Evolutionary conservation across 768 basidiomycete species (phyloP), one percentile per base, ranked within the genome.

Genomic region (Tricholoma sp.): DNA sequence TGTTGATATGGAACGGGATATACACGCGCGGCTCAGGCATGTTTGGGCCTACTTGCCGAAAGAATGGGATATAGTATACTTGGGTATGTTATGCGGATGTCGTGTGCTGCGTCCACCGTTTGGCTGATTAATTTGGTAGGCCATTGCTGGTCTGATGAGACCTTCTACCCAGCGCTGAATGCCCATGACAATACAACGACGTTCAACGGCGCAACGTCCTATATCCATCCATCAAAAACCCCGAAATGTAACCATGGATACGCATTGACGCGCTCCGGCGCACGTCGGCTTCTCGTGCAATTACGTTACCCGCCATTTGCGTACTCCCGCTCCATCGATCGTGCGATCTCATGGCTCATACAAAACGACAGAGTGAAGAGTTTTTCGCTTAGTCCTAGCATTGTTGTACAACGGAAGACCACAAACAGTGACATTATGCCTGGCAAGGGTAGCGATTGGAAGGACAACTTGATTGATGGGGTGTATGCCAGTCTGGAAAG

Each of bases 171-270:
- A 3, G 68, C 82, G 5, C 53, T 78, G 22, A 55, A 64, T 24
- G 54, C 43, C 18, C 58, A 61, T 57, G 9, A 54, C 54, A 57
- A 60, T 32, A 52, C 56, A 31, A 31, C 56, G 16, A 29, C 37
- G 46, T 49, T 50, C 54, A 52, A 55, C 16, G 50, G 11, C 31
- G 54, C 54, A 22, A 12, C 49, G 19, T 68, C 71, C 18, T 66
- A 67, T 22, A 67, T 91, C 18, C 81, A 87, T 63, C 82, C 80
- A 0, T 88, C 89, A 1, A 70, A 65, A 57, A 68, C 72, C 1
- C 88, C 89, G 0, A 83, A 83, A 63, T 90, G 88, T 67, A 89
- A 85, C 1, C 89, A 91, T 57, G 88, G 83, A 2, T 89, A 91
- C 62, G 83, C 76, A 0, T 71, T 89, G 22, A 85, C 86, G 2